Conservation (phyloP, 2,329 filamentous ascomycete species). For the Fusarium guadeloupense region DNA sequence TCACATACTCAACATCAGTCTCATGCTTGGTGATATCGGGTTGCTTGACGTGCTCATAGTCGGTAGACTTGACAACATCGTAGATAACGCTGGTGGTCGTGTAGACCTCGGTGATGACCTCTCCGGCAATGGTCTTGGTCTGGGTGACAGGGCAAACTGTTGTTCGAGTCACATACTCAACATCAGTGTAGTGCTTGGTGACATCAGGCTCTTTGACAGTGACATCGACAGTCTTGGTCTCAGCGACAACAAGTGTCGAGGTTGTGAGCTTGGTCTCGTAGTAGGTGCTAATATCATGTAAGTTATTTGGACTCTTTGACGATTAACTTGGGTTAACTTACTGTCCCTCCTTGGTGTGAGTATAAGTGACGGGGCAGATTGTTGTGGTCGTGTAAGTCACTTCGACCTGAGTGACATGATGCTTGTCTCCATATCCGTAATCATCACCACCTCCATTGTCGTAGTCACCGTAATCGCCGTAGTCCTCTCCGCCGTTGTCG, state of each 20-base stretch:
- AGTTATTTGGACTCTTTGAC: slow-evolving; percentile 4
- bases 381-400: slow-evolving; percentile 55
- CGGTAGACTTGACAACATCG: slow-evolving; percentile 44
- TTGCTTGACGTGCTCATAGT: slow-evolving; percentile 49
- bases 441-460: background rate
- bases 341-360: slow-evolving; percentile 52
- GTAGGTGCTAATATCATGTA: slow-evolving; percentile 49
- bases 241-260: slow-evolving; percentile 55
- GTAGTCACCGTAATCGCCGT: background rate
- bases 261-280: slow-evolving; percentile 54
- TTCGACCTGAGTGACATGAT: slow-evolving; percentile 32
- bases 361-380: slow-evolving; percentile 57
- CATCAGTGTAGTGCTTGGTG: slow-evolving; percentile 47
- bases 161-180: slow-evolving; percentile 55
- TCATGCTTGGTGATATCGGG: slow-evolving; percentile 50
- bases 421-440: slow-evolving; percentile 8
- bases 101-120: slow-evolving; percentile 42
- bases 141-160: slow-evolving; percentile 55
- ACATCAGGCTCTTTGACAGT: slow-evolving; percentile 48
- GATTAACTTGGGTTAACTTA: slow-evolving; percentile 42
- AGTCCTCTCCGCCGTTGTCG: background rate
- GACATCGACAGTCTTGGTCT: slow-evolving; percentile 51
- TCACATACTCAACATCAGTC: slow-evolving; percentile 51
- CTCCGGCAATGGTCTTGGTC: slow-evolving; percentile 47
- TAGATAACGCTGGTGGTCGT: slow-evolving; percentile 44